Base-by-base conservation (phyloP, 2,329 filamentous ascomycete species). In the Fusarium sp. region DNA sequence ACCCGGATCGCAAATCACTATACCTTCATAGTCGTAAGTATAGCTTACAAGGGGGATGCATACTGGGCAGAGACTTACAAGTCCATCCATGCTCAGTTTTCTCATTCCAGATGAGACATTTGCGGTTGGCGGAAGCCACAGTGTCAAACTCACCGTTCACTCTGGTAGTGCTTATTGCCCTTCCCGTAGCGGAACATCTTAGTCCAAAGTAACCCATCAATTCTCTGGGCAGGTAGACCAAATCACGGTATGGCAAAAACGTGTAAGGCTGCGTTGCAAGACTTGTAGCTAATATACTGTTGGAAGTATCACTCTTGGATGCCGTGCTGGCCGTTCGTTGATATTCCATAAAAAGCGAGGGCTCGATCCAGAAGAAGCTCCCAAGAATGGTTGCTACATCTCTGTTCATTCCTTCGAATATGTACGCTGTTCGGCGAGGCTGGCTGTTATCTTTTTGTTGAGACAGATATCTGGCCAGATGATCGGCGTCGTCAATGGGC, bases 331-430 rank as follows among this genome's bases (percentile, higher is more conserved):
- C 8, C 4, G 24, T 51, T 7, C 15, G 39, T 22, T 51, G n/a
- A 7, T 51, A 51, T 19, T 51, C 19, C 4, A 25, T 7, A 12
- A 51, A 51, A 1, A 51, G 25, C 4, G 48, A 29, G 9, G 48
- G 48, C 3, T 44, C n/a, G 7, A 51, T 43, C 19, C 9, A 13
- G 10, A 51, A 51, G 11, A 36, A 39, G 12, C 44, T 36, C 3
- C 48, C 48, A 9, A 51, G 48, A n/a, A 51, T 25, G 11, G 39
- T 44, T 10, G 48, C 48, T 6, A 51, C 25, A 11, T 44, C 39
- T 19, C 7, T 51, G 9, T 51, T 51, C 48, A 51, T 51, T 4
- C 41, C 41, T 19, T 51, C 48, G 15, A 51, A 51, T 6, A 51
- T 22, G 7, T 51, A 51, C 1, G 25, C 48, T 8, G 25, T 44